A percentile compares a stretch with the other conserved stretches of the same genome.
These are phyloP conservation scores for Pythium vanterpoolii DNA, from an alignment of 352 stramenopile genomes.

Conservation along the genomic window DNA sequence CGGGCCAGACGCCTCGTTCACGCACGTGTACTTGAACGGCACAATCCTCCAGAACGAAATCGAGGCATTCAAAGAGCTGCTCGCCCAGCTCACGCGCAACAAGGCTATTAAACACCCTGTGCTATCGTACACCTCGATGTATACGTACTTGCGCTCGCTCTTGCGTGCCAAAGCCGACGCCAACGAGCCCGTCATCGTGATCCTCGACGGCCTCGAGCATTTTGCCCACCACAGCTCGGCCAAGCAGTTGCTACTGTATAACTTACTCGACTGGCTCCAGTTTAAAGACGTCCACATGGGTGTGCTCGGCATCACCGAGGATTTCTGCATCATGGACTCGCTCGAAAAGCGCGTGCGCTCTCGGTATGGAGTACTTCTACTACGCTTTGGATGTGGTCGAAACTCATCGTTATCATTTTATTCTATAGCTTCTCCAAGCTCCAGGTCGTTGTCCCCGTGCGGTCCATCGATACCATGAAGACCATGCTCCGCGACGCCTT, in stretches of 20 bases:
- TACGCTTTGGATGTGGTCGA: neutral
- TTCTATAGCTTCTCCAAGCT: slow-evolving; percentile 69
- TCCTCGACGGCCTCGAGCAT: slow-evolving; percentile 74
- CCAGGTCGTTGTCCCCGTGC: slow-evolving; percentile 68
- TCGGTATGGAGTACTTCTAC: slow-evolving; percentile 30
- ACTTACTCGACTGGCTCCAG: slow-evolving; percentile 85
- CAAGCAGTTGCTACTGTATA: slow-evolving; percentile 85
- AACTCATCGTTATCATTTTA: neutral
- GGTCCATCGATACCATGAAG: slow-evolving; percentile 51
- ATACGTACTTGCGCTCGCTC: slow-evolving; percentile 71
- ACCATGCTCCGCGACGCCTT: slow-evolving; percentile 41
- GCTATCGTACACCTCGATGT: slow-evolving; percentile 84
- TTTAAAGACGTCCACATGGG: slow-evolving; percentile 76
- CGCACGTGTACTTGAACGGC: slow-evolving; percentile 72
- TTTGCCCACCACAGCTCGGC: slow-evolving; percentile 60
- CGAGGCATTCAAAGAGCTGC: slow-evolving; percentile 83
- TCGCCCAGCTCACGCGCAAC: slow-evolving; percentile 55
- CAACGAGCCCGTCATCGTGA: slow-evolving; percentile 58
- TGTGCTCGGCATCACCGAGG: slow-evolving; percentile 70
- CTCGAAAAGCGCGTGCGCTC: slow-evolving; percentile 82
- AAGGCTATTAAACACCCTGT: slow-evolving; percentile 63
- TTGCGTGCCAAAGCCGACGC: slow-evolving; percentile 46
- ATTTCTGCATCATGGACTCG: slow-evolving; percentile 81
- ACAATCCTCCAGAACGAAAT: slow-evolving; percentile 80
- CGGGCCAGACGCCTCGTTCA: slow-evolving; percentile 33